Base-by-base conservation (phyloP, 2,329 filamentous ascomycete genomes). In the Trematosphaeria pertusa region DNA sequence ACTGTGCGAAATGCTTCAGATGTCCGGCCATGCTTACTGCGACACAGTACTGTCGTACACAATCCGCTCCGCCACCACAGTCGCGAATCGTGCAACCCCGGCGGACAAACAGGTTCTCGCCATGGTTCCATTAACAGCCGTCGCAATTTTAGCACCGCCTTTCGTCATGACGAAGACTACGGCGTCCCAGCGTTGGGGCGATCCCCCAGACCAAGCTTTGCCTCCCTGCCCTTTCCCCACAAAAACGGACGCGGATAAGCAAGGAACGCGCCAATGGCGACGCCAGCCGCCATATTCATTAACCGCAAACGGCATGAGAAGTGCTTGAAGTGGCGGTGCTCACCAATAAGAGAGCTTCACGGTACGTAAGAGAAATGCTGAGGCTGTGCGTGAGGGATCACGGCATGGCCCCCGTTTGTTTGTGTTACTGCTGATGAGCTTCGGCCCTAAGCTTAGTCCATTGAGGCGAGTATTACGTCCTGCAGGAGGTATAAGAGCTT, bases 361-460 rank as follows among this genome's bases (percentile, higher is more conserved):
- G 24, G 21, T 52, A 59, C 56, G 50, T 58, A 56, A 54, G 17
- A 54, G 31, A 41, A 46, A 24, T 34, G 41, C 18, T 19, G 37
- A 34, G 48, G 54, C 49, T 51, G 51, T 57, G 51, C 54, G 42
- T 31, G 34, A 40, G 37, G 38, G 34, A 26, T 11, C 19, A 43
- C 20, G 42, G 35, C 26, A 24, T 32, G 34, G 34, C 26, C 26
- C 19, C 28, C 41, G 39, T 50, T 52, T 51, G 43, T 54, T 54
- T 48, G 40, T 46, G 24, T 18, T 7, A 11, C 10, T 33, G 14
- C 22, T 31, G 28, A 17, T 14, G n/a, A n/a, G n/a, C n/a, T n/a
- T n/a, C n/a, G n/a, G n/a, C n/a, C n/a, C n/a, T n/a, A n/a, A n/a
- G 28, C 22, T 37, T 10, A n/a, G 34, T 10, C 11, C 20, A 12